Conservation (phyloP, 306 rosid species). For the Medicago ruthenica region DNA sequence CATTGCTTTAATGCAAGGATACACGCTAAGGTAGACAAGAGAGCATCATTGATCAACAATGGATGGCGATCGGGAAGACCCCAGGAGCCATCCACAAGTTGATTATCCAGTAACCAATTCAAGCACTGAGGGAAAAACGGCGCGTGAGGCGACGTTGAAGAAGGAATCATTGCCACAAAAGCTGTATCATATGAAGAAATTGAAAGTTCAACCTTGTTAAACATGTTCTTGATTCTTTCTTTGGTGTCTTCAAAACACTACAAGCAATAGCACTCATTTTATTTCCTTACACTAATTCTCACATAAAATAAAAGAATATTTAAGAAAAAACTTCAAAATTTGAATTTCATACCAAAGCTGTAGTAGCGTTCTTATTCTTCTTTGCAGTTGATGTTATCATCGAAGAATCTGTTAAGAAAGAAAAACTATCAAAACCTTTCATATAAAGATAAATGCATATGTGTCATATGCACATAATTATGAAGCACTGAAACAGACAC, state of each 20-base stretch:
- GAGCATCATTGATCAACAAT: slow-evolving; percentile 65
- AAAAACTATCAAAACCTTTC: slow-evolving; percentile 20
- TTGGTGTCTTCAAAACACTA: slow-evolving; percentile 65
- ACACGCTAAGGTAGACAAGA: slow-evolving; percentile 75
- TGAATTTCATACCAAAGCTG: slow-evolving; percentile 43
- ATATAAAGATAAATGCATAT: neutral
- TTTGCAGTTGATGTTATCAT: neutral
- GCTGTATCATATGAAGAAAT: slow-evolving; percentile 89
- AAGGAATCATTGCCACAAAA: slow-evolving; percentile 92
- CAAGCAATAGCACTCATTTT: slow-evolving; percentile 27
- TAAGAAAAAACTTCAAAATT: neutral
- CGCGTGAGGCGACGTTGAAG: slow-evolving; percentile 51
- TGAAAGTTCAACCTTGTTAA: slow-evolving; percentile 72
- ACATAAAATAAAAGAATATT: neutral
- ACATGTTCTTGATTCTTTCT: slow-evolving; percentile 66
- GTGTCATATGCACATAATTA: neutral
- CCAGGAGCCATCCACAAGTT: slow-evolving; percentile 86
- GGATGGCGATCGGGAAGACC: slow-evolving; percentile 59
- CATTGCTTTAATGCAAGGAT: slow-evolving; percentile 75
- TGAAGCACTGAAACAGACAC: neutral
- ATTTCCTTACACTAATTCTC: neutral
- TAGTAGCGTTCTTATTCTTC: slow-evolving; percentile 32
- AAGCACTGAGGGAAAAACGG: slow-evolving; percentile 82
- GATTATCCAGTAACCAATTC: slow-evolving; percentile 76
- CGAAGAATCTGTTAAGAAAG: slow-evolving; percentile 32